Conservation (phyloP, 1,284 basidiomycete species). For the Leccinum pachyderme region DNA sequence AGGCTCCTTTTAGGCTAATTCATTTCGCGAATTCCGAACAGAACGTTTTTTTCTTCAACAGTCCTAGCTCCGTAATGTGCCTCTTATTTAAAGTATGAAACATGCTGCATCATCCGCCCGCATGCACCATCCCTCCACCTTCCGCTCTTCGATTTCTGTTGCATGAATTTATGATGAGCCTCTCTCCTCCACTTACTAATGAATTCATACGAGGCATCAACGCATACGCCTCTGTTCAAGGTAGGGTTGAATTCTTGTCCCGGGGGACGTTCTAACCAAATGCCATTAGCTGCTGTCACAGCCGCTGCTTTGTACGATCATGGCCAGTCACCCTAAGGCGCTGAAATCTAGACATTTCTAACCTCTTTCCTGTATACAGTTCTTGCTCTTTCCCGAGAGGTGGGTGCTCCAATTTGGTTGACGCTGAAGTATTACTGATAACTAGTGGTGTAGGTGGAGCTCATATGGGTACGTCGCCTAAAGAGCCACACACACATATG, state of each 20-base stretch:
- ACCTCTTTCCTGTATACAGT: conserved; percentile 11
- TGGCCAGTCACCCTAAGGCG: conserved; percentile 11
- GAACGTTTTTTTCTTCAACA: not conserved
- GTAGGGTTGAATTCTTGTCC: conserved; percentile 8
- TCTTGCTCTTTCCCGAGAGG: conserved; percentile 29
- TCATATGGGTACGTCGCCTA: conserved; percentile 30
- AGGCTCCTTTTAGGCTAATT: conserved; percentile 10
- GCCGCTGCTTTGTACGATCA: conserved; percentile 30
- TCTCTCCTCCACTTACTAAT: conserved; percentile 8
- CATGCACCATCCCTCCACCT: not conserved
- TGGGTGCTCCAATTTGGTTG: conserved; percentile 7
- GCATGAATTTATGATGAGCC: conserved; percentile 22
- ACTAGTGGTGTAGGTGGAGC: conserved; percentile 22
- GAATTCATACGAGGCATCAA: conserved; percentile 2
- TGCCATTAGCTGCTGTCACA: conserved; percentile 30
- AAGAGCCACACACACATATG: not conserved
- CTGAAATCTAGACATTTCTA: not conserved
- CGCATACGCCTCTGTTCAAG: conserved; percentile 23
- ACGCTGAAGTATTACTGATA: conserved; percentile 2
- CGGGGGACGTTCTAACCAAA: conserved; percentile 1
- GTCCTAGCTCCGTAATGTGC: conserved; percentile 4
- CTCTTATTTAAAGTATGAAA: conserved; percentile 15
- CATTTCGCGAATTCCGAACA: conserved; percentile 8
- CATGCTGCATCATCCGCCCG: not conserved
- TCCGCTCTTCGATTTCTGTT: conserved; percentile 2